Conservation (phyloP, 2,329 filamentous ascomycete genomes). For the Grosmannia serpens region DNA sequence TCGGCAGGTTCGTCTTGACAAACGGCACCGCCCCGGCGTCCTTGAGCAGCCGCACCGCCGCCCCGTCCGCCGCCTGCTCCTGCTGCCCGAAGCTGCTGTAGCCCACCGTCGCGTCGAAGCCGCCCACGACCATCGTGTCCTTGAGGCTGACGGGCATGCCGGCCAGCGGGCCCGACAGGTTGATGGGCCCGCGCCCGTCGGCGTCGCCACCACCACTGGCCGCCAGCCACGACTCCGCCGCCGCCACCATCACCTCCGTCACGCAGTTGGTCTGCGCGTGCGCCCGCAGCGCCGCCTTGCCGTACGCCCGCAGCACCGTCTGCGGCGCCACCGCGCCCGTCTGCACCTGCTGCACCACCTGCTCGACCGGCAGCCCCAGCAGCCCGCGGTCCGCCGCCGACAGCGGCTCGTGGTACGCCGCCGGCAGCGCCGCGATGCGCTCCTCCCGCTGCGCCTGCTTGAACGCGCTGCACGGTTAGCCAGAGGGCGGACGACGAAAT, state of each 20-base stretch:
- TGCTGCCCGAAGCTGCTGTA: slow-evolving; percentile 65
- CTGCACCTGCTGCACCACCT: slow-evolving; percentile 69
- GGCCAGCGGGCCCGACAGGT: slow-evolving; percentile 71
- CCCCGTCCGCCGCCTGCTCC: slow-evolving; percentile 52
- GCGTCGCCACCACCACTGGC: neutral
- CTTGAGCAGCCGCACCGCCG: slow-evolving; percentile 65
- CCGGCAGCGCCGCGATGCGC: slow-evolving; percentile 54
- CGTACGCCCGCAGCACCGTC: slow-evolving; percentile 73
- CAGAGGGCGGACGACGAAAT: neutral
- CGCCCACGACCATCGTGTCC: slow-evolving; percentile 66
- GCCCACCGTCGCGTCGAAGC: slow-evolving; percentile 73
- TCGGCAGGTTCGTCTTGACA: slow-evolving; percentile 83
- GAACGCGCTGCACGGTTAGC: slow-evolving; percentile 45
- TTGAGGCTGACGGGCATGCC: slow-evolving; percentile 83
- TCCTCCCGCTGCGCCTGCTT: slow-evolving; percentile 68
- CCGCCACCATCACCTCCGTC: slow-evolving; percentile 73
- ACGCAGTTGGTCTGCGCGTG: slow-evolving; percentile 72
- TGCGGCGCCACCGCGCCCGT: slow-evolving; percentile 52
- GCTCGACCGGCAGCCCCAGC: slow-evolving; percentile 61
- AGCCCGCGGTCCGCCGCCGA: slow-evolving; percentile 53
- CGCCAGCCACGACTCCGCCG: slow-evolving; percentile 61
- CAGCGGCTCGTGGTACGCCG: slow-evolving; percentile 53
- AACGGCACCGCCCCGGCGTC: slow-evolving; percentile 83
- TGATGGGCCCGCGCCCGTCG: slow-evolving; percentile 34
- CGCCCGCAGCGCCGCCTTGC: slow-evolving; percentile 72